Base-by-base conservation (phyloP, 805 yeast species). In the Suhomyces tanzawaensis region DNA sequence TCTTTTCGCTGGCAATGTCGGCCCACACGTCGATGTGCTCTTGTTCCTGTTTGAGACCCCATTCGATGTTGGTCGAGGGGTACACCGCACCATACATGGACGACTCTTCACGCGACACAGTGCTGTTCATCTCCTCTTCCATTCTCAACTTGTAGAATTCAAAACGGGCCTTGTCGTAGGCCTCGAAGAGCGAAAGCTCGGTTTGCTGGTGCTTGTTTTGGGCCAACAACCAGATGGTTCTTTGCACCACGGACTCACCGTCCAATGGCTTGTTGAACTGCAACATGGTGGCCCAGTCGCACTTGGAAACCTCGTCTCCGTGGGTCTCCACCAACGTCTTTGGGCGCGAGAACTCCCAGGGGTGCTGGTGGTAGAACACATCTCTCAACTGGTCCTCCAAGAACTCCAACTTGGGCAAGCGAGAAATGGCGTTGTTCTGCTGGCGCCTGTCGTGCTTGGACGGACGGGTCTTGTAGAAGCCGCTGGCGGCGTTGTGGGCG, bases 291-390 rank as follows among this genome's bases (percentile, higher is more conserved):
- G 82, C 72, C 98, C 99, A 93, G 60, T 93, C 88, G 46, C 71
- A 64, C 41, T 71, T 70, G 6, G 58, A 53, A 28, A 60, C 52
- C 32, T 84, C 87, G 30, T 73, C 68, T 6, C 85, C 86, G 25
- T 73, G 71, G 52, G 80, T 85, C 60, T 93, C 99, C 32, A 89
- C 73, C 48, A 93, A 64, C 19, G 79, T 72, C 57, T 85, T 86
- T 11, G 98, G 96, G 49, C 95, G 77, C 1, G 98, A 87, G 37
- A 90, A 69, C 64, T 93, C 99, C 99, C 99, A 93, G 5, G 99
- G 99, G 63, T 93, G 99, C 58, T 90, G 96, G 42, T 80, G 79
- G 62, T 82, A 91, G 55, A 93, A 93, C 17, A 85, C 69, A 32
- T 76, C 72, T 66, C 99, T 79, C 49, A 93, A 64, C 51, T 82